Percentiles rank a stretch among this genome's conserved stretches.
Conservation (phyloP, 2,329 filamentous ascomycete genomes). For the Geosmithia putterillii region DNA sequence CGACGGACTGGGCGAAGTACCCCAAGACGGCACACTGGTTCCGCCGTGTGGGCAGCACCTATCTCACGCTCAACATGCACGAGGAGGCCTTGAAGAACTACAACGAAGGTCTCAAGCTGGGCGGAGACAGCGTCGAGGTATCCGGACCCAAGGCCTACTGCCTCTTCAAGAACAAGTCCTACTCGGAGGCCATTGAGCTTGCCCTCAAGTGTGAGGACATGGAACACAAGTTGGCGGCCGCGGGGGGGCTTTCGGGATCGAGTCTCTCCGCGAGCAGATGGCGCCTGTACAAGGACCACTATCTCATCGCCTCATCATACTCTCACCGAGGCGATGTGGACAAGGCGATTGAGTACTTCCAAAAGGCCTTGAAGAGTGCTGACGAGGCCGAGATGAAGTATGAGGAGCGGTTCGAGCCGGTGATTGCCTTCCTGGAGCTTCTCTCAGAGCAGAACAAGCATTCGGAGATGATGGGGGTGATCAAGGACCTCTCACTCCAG, state of each 20-base stretch:
- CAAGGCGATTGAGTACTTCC: constrained; percentile 20
- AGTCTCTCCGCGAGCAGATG: constrained; percentile 18
- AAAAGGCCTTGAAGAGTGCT: constrained; percentile 19
- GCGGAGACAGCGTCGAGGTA: constrained; percentile 24
- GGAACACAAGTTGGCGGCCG: constrained; percentile 16
- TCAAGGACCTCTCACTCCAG: constrained; percentile 17
- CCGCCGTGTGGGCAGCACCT: constrained; percentile 25
- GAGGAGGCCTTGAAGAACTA: constrained; percentile 21
- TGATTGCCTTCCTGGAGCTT: constrained; percentile 21
- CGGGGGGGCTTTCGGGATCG: constrained; percentile 10
- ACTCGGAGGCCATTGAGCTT: constrained; percentile 19
- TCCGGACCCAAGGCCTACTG: constrained; percentile 27
- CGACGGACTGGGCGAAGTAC: constrained; percentile 22
- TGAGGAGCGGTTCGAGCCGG: constrained; percentile 22
- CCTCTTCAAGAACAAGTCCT: constrained; percentile 20
- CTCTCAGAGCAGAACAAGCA: constrained; percentile 23
- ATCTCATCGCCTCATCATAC: constrained; percentile 23
- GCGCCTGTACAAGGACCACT: constrained; percentile 27
- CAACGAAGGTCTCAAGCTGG: constrained; percentile 19
- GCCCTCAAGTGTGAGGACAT: constrained; percentile 22
- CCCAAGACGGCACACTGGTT: constrained; percentile 22
- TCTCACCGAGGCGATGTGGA: constrained; percentile 18
- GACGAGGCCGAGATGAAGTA: constrained; percentile 11
- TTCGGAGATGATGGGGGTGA: constrained; percentile 18
- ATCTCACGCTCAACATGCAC: constrained; percentile 21